Evolutionary conservation across 225 moss, liverwort and hornwort species (phyloP), one percentile per base, ranked within the genome.

Genomic region (Physcomitrium patens): DNA sequence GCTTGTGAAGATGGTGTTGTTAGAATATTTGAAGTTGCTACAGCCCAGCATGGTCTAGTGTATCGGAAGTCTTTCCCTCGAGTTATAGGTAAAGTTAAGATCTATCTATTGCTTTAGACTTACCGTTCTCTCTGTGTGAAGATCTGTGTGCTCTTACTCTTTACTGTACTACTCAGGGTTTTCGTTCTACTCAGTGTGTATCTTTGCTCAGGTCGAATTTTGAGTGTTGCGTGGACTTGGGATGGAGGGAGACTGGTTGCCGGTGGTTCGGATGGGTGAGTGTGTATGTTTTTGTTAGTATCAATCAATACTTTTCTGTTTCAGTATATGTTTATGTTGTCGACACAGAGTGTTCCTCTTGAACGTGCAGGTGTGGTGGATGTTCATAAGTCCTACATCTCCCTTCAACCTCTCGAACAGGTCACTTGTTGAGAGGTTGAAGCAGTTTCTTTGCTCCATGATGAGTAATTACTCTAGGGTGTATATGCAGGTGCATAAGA

Each of bases 1-100:
- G 99, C 85, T 56, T 99, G 99, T 79, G 99, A 95, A 71, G 99
- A 99, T 75, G 99, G 99, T 19, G 90, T 90, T 63, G 85, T 93
- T 60, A 91, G 95, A 67, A 59, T 99, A 24, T 99, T 99, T 70
- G 85, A 91, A 70, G 91, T 92, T 78, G 62, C 77, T 68, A 68
- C 86, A 73, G 62, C 81, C 46, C 73, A 85, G n/a, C 58, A 86
- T 22, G 99, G 99, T 42, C 77, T 95, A 82, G 51, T 84, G 9
- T 99, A 99, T 79, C 86, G 85, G 63, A 83, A 82, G 75, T 79
- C 90, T 23, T 99, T 95, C 74, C 99, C 99, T 57, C 86, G 93
- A 75, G 90, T 95, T 70, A 83, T 90, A 87, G 99, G 99, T 94
- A 67, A 67, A 50, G 12, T 19, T 13, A 61, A 60, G 8, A 12